Evolutionary conservation across 306 rosid species (phyloP).

Genomic region (Lathyrus oleraceus): DNA sequence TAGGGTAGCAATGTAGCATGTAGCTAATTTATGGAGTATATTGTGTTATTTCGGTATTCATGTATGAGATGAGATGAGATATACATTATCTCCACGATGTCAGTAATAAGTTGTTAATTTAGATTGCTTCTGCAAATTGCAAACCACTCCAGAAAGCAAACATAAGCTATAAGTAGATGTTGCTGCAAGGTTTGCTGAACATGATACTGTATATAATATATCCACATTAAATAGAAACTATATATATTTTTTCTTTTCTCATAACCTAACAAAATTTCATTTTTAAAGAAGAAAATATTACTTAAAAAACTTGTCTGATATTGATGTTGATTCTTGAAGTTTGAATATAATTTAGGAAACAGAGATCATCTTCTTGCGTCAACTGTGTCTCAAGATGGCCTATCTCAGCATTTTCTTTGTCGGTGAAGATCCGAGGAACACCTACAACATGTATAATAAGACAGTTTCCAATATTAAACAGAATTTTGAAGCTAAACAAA

Average conservation of each 20-base stretch:
- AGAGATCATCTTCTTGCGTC: constrained; percentile 55
- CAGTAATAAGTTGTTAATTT: not conserved
- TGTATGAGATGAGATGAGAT: not conserved
- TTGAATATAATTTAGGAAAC: constrained; percentile 68
- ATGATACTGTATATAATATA: not conserved
- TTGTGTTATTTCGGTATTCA: not conserved
- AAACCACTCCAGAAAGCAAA: not conserved
- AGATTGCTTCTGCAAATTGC: not conserved
- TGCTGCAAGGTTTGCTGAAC: not conserved
- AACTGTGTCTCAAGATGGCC: constrained; percentile 53
- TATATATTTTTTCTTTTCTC: not conserved
- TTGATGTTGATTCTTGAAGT: constrained; percentile 92
- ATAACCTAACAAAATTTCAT: constrained; percentile 14
- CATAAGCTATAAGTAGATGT: not conserved
- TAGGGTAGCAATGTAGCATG: not conserved
- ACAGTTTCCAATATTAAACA: constrained; percentile 14
- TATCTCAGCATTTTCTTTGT: constrained; percentile 70
- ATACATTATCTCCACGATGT: not conserved
- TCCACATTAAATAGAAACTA: not conserved
- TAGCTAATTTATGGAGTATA: not conserved
- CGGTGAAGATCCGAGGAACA: constrained; percentile 89
- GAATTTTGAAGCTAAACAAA: constrained; percentile 19
- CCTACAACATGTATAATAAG: constrained; percentile 52
- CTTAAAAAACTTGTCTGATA: constrained; percentile 81
- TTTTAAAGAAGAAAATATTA: constrained; percentile 1